Percentiles rank a stretch among this genome's conserved stretches.
phyloP scores from a whole-genome alignment of 2,329 filamentous ascomycete species.

The Didymellaceae sp. region DNA sequence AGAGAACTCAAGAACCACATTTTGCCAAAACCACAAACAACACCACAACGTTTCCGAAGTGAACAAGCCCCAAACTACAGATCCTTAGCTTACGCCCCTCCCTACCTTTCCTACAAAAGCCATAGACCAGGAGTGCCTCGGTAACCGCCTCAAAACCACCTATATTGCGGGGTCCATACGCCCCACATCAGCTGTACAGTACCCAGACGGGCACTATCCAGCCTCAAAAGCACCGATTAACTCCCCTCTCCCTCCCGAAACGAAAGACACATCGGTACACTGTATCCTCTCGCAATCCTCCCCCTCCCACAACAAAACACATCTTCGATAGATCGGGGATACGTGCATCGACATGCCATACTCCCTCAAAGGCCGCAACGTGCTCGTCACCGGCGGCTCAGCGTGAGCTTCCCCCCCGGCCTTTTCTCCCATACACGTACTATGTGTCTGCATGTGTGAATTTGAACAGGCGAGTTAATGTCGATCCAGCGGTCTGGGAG shows the following conservation, averaged over 20 bases:
- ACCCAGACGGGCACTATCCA: not conserved
- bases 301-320: too few species aligned
- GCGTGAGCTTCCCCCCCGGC: constrained; percentile 53
- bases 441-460: too few species aligned
- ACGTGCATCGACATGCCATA: too few species aligned
- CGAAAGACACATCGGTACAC: not conserved
- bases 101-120: not conserved
- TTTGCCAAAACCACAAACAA: too few species aligned
- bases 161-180: constrained; percentile 11
- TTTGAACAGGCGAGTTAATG: not conserved
- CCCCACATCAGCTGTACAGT: constrained; percentile 6
- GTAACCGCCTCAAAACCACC: not conserved
- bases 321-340: too few species aligned
- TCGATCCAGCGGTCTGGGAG: constrained; percentile 69
- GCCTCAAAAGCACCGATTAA: not conserved
- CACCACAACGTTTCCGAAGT: too few species aligned
- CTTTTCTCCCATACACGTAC: too few species aligned
- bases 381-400: constrained; percentile 69
- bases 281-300: too few species aligned
- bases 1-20: too few species aligned
- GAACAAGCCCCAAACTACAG: not conserved
- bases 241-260: not conserved
- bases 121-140: too few species aligned
- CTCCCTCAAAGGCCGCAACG: constrained; percentile 65
- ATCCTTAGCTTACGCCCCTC: not conserved